These are phyloP conservation scores for Termitomyces sp. DNA, from an alignment of 768 basidiomycete species.

Conservation along the genomic window DNA sequence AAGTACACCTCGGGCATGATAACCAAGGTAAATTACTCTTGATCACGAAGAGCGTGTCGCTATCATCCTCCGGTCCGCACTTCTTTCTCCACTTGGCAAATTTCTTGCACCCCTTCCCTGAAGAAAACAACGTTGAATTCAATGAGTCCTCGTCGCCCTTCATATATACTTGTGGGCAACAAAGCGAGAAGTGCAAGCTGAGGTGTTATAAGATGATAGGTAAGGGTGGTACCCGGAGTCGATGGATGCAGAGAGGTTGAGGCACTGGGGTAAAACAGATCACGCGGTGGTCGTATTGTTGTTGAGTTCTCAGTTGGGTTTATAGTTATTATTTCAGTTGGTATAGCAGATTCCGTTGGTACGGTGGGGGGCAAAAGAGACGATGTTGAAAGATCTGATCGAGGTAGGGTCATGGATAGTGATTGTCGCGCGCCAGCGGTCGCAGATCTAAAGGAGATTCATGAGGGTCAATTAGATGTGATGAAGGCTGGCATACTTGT, in stretches of 20 bases:
- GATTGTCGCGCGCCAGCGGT: constrained; percentile 27
- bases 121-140: constrained; percentile 90
- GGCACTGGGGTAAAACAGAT: constrained; percentile 67
- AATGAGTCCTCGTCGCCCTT: constrained; percentile 68
- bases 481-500: constrained; percentile 52
- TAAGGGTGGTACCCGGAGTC: constrained; percentile 69
- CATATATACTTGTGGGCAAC: constrained; percentile 69
- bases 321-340: constrained; percentile 6
- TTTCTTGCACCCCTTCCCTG: constrained; percentile 78
- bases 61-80: constrained; percentile 33
- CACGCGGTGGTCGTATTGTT: constrained; percentile 27
- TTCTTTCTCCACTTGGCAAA: constrained; percentile 73
- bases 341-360: constrained; percentile 16
- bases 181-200: constrained; percentile 70
- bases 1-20: constrained; percentile 8
- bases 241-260: constrained; percentile 60
- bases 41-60: not conserved
- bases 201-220: constrained; percentile 78
- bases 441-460: constrained; percentile 25
- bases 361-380: constrained; percentile 17
- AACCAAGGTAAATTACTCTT: constrained; percentile 5
- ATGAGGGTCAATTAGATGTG: not conserved
- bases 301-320: constrained; percentile 4
- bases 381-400: constrained; percentile 24
- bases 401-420: constrained; percentile 23